Base-by-base conservation (phyloP, 257 asterid genomes). In the Handroanthus guayacan region DNA sequence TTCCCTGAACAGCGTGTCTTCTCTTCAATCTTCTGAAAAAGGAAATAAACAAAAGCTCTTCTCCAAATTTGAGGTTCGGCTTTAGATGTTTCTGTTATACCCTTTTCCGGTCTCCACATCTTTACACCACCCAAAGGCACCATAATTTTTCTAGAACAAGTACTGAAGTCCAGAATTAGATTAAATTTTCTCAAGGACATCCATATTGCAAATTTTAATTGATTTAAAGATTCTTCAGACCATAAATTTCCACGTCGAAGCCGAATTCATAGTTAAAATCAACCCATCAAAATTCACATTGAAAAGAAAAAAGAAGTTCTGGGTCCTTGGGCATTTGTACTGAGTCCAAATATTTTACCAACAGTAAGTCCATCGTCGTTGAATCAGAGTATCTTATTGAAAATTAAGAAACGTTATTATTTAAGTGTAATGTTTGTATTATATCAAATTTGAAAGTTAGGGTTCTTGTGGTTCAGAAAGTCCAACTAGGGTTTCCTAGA, bases 401-500 rank as follows among this genome's bases (percentile, higher is more conserved):
- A 47, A 48, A 16, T 47, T 50, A 14, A 34, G 12, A 62, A 13
- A 9, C 18, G 38, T 31, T 37, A 16, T 25, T 64, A n/a, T 16
- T 39, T 43, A 8, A 5, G 9, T 45, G 12, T 54, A 57, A 6
- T 20, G 11, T 58, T 14, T 41, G 20, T 41, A 31, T 39, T 25
- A 13, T 39, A 58, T 52, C 75, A 77, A 77, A 48, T 11, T 62
- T 62, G 47, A 8, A 31, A 45, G 17, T 72, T 48, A 48, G 76
- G 71, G 63, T 41, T 43, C 41, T 37, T 70, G 10, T 4, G 16
- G 3, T 50, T 25, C 52, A 41, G 16, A 48, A 47, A 51, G 31
- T 47, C 62, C 34, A 57, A 61, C 65, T 66, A 63, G 36, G 77
- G 62, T 57, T 67, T 51, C 18, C 13, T 12, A 51, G 18, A 12